These are phyloP conservation scores for Pseudodiploospora longispora DNA, from an alignment of 2,329 filamentous ascomycete species.

Conservation along the genomic window DNA sequence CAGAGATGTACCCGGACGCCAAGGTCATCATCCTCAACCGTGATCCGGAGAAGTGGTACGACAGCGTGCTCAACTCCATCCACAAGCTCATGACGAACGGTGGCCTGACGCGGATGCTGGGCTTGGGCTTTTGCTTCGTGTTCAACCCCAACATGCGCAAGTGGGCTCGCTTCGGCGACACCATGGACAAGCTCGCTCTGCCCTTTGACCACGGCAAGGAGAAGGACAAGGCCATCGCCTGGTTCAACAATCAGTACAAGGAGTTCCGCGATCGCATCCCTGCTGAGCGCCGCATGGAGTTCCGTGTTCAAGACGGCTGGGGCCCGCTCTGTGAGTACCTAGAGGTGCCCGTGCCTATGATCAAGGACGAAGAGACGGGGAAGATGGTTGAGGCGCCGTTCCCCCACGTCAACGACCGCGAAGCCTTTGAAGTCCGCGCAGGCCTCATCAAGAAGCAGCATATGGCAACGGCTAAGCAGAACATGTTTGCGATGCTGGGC, in stretches of 20 bases:
- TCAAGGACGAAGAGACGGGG: constrained; percentile 21
- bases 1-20: constrained; percentile 25
- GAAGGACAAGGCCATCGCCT: constrained; percentile 28
- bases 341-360: constrained; percentile 27
- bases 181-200: constrained; percentile 18
- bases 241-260: constrained; percentile 29
- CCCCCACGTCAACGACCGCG: constrained; percentile 24
- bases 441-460: constrained; percentile 6
- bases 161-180: constrained; percentile 19
- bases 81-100: constrained; percentile 4
- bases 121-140: constrained; percentile 18
- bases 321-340: constrained; percentile 33
- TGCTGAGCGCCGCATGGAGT: constrained; percentile 28
- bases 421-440: constrained; percentile 11
- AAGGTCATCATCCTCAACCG: constrained; percentile 32
- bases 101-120: not conserved
- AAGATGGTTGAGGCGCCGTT: constrained; percentile 24
- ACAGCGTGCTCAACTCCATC: constrained; percentile 19
- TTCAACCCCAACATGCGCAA: constrained; percentile 18
- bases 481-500: constrained; percentile 16
- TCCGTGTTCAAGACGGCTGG: constrained; percentile 31
- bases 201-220: constrained; percentile 24
- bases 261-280: constrained; percentile 27
- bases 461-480: constrained; percentile 16
- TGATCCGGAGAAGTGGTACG: constrained; percentile 31